These are phyloP conservation scores for Scleroderma citrinum DNA, from an alignment of 768 basidiomycete genomes.

Conservation along the genomic window DNA sequence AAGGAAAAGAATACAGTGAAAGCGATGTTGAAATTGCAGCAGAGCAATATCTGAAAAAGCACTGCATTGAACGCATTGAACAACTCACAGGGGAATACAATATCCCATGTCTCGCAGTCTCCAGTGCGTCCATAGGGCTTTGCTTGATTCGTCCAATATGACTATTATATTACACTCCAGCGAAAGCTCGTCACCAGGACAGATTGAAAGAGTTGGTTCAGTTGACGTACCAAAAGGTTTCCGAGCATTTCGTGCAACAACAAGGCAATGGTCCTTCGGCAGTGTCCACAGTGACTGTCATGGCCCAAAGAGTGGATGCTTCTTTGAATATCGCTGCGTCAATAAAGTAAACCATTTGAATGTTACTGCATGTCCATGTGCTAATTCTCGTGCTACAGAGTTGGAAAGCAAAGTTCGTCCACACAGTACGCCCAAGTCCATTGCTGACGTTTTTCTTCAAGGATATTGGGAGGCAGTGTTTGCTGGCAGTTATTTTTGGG, in stretches of 20 bases:
- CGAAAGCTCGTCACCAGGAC: background rate
- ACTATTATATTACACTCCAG: background rate
- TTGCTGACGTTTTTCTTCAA: background rate
- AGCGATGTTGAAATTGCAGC: background rate
- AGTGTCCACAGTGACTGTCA: background rate
- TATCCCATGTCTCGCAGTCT: background rate
- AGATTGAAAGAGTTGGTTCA: background rate
- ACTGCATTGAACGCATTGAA: background rate
- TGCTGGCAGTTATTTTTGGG: constrained; percentile 3
- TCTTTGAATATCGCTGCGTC: background rate
- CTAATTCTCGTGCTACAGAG: background rate
- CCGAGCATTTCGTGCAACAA: background rate
- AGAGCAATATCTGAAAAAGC: background rate
- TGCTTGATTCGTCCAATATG: background rate
- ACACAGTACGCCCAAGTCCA: background rate
- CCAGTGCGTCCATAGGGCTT: background rate
- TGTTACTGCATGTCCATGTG: background rate
- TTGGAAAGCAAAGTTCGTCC: constrained; percentile 2
- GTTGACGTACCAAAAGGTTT: background rate
- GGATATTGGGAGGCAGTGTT: constrained; percentile 12
- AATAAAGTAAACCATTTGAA: background rate
- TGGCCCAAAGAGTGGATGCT: constrained; percentile 1
- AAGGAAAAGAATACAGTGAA: background rate
- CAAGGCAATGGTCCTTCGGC: background rate
- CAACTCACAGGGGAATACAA: background rate